Conservation (phyloP, 345 rosid genomes). For the Eucalyptus melliodora region DNA sequence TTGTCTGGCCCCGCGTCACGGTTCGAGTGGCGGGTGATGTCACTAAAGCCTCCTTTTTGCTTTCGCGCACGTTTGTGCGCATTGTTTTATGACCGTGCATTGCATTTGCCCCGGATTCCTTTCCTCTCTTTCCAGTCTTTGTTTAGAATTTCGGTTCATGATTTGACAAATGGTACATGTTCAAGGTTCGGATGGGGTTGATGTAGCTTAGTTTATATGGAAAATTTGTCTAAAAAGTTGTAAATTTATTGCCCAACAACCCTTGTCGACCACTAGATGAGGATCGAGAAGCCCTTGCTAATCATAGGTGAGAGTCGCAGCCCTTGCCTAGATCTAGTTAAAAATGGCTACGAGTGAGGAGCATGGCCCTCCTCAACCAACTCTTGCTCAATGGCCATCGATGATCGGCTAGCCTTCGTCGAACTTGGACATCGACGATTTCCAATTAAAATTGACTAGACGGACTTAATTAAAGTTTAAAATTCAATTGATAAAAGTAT, state of each 20-base stretch:
- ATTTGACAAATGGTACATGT: background rate
- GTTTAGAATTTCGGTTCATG: background rate
- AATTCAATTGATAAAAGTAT: too few species aligned
- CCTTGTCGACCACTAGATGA: background rate
- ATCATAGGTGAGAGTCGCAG: fast-evolving
- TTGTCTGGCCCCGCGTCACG: background rate
- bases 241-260: too few species aligned
- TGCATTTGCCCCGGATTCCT: background rate
- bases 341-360: background rate
- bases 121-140: background rate
- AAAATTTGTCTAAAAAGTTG: background rate
- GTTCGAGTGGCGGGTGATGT: background rate
- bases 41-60: background rate
- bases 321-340: background rate
- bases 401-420: too few species aligned
- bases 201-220: background rate
- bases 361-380: background rate
- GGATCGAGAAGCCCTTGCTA: fast-evolving
- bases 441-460: fast-evolving
- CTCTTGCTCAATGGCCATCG: background rate
- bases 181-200: background rate
- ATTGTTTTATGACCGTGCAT: background rate
- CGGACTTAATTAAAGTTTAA: too few species aligned
- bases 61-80: background rate
- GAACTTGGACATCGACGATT: fast-evolving